phyloP scores from a whole-genome alignment of 805 yeast species.

The Pichia manshurica region DNA sequence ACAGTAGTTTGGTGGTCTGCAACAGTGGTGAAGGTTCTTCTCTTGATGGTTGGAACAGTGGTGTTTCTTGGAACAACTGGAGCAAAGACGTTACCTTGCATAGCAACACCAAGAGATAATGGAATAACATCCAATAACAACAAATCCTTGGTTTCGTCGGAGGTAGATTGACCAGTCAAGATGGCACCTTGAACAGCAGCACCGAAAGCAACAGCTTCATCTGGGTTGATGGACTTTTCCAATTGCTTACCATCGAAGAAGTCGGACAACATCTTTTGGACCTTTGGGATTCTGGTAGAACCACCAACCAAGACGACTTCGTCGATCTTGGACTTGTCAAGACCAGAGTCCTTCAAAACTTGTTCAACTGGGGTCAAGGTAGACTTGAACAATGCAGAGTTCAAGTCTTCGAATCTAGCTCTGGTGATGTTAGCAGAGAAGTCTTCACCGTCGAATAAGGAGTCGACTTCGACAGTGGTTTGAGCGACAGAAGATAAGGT shows the following conservation, averaged over 20 bases:
- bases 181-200: slow-evolving; percentile 99
- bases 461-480: slow-evolving; percentile 95
- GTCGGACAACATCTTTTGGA: slow-evolving; percentile 89
- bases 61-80: slow-evolving; percentile 99
- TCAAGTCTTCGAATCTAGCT: slow-evolving; percentile 96
- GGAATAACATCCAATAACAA: slow-evolving; percentile 96
- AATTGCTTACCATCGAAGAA: slow-evolving; percentile 96
- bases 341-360: slow-evolving; percentile 88
- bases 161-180: slow-evolving; percentile 85
- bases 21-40: slow-evolving; percentile 98
- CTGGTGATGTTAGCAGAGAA: slow-evolving; percentile 90
- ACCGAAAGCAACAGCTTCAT: slow-evolving; percentile 99
- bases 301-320: slow-evolving; percentile 98
- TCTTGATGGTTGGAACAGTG: slow-evolving; percentile 98
- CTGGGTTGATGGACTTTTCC: slow-evolving; percentile 96
- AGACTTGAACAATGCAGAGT: slow-evolving; percentile 88
- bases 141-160: slow-evolving; percentile 91
- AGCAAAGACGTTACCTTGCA: slow-evolving; percentile 99
- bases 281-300: slow-evolving; percentile 98
- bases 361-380: slow-evolving; percentile 92
- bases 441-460: slow-evolving; percentile 92
- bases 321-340: slow-evolving; percentile 77
- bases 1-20: slow-evolving; percentile 99
- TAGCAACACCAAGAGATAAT: slow-evolving; percentile 98
- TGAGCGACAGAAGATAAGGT: slow-evolving; percentile 94